Percentiles rank a stretch among this genome's conserved stretches.
Evolutionary conservation across 2,329 filamentous ascomycete genomes (phyloP).

Genomic region (Colletotrichum horii): DNA sequence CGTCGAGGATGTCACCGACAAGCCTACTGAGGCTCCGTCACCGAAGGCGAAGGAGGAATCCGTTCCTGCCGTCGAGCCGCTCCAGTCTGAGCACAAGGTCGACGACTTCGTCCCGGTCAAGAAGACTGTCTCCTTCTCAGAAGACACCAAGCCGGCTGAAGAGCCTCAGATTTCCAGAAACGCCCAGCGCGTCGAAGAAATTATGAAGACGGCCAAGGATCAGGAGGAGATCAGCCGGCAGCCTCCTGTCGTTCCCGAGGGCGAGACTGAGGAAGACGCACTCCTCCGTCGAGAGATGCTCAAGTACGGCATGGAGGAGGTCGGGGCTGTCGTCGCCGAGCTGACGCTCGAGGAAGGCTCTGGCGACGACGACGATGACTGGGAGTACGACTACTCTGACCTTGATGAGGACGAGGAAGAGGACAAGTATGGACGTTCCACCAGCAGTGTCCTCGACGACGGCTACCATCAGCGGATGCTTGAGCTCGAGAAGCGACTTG

Average conservation of each 20-base stretch:
- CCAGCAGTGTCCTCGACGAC: conserved; percentile 68
- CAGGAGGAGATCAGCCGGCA: conserved; percentile 53
- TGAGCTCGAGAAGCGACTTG: conserved; percentile 79
- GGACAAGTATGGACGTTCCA: conserved; percentile 79
- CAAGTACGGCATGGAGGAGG: conserved; percentile 84
- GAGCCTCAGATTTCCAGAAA: conserved; percentile 42
- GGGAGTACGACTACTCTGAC: conserved; percentile 53
- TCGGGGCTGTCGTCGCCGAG: conserved; percentile 91
- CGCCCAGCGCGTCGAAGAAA: conserved; percentile 56
- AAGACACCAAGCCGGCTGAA: conserved; percentile 59
- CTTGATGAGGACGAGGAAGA: conserved; percentile 70
- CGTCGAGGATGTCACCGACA: conserved; percentile 20
- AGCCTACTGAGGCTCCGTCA: background rate
- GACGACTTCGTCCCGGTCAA: conserved; percentile 31
- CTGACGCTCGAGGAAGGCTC: conserved; percentile 78
- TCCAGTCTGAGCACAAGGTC: background rate
- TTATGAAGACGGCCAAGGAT: conserved; percentile 62
- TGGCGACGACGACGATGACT: conserved; percentile 53
- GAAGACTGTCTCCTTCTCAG: conserved; percentile 69
- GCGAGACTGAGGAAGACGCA: conserved; percentile 83
- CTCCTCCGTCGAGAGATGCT: conserved; percentile 86
- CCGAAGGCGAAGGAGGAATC: background rate
- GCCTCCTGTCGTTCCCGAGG: conserved; percentile 67
- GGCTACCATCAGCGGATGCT: conserved; percentile 85
- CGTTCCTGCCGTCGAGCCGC: background rate